Conservation (phyloP, 345 rosid species). For the Arabidopsis suecica region DNA sequence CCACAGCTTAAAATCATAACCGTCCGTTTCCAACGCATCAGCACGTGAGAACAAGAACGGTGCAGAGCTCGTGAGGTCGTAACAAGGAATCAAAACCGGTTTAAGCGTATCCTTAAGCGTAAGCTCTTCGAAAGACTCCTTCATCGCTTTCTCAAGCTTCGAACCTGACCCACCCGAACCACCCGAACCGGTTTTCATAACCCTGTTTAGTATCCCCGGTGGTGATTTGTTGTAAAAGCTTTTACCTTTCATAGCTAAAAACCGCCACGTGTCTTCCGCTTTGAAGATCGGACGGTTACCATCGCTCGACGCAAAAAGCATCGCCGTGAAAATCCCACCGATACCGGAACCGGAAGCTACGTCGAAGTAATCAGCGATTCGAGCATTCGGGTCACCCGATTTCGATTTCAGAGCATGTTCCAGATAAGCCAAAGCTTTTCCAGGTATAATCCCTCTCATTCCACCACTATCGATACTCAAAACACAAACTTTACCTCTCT, state of each 20-base stretch:
- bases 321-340: conserved; percentile 92
- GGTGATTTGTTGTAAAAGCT: conserved; percentile 56
- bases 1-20: conserved; percentile 83
- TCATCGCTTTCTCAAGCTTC: conserved; percentile 71
- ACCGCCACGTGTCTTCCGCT: conserved; percentile 92
- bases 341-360: conserved; percentile 90
- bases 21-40: conserved; percentile 87
- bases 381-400: conserved; percentile 86
- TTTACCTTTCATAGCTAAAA: conserved; percentile 70
- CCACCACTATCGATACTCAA: conserved; percentile 88
- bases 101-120: conserved; percentile 88
- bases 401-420: conserved; percentile 76
- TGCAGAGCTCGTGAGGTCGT: conserved; percentile 84
- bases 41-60: conserved; percentile 96
- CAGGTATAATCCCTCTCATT: conserved; percentile 88
- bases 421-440: conserved; percentile 83
- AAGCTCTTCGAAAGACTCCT: conserved; percentile 67
- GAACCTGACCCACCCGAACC: conserved; percentile 53
- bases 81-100: conserved; percentile 89
- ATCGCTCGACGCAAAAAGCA: conserved; percentile 85
- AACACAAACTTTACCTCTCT: conserved; percentile 91
- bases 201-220: conserved; percentile 52
- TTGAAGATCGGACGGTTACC: conserved; percentile 68
- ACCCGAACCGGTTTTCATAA: conserved; percentile 58
- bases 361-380: conserved; percentile 90